phyloP scores from a whole-genome alignment of 257 asterid genomes.

The Ehretia macrophylla region DNA sequence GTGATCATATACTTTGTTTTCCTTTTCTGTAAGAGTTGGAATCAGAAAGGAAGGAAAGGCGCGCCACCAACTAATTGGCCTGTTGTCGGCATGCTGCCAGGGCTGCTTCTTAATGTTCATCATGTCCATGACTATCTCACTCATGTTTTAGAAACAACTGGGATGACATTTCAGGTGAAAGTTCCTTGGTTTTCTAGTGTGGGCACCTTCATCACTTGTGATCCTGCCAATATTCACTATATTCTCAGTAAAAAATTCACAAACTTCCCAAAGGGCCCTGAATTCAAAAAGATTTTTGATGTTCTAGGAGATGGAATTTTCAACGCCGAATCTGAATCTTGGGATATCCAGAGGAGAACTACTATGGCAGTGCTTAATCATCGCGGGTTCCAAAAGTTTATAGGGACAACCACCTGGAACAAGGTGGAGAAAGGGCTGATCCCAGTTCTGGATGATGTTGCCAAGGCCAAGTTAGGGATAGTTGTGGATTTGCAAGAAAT shows the following conservation, averaged over 20 bases:
- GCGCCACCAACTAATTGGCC: neutral
- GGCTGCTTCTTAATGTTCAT: neutral
- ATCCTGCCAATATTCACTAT: constrained; percentile 2
- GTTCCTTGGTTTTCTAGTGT: neutral
- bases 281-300: neutral
- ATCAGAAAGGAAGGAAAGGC: neutral
- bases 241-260: neutral
- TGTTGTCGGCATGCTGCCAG: neutral
- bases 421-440: constrained; percentile 4
- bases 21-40: neutral
- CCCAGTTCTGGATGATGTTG: neutral
- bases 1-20: neutral
- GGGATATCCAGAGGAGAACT: constrained; percentile 1
- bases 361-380: constrained; percentile 1
- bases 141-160: neutral
- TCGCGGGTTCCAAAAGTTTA: neutral
- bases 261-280: constrained; percentile 2
- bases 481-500: neutral
- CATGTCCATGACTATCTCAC: neutral
- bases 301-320: constrained; percentile 4
- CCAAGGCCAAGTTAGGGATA: neutral
- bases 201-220: neutral
- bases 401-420: neutral
- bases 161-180: neutral
- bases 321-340: constrained; percentile 2